Conservation (phyloP, 495 filamentous ascomycete species). For the Aspergillus asperescens region DNA sequence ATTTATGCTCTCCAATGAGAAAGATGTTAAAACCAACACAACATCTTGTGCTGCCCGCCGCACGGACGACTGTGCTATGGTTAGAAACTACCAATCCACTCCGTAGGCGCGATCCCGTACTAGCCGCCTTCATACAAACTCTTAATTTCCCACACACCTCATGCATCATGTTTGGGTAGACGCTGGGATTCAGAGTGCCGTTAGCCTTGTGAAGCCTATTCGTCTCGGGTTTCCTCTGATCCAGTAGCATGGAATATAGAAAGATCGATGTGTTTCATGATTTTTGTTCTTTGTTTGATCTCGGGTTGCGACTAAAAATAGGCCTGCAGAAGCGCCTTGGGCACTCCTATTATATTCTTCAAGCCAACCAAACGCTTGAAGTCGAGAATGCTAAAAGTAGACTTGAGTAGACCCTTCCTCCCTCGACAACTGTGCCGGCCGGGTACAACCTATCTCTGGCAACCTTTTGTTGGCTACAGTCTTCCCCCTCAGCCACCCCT, state of each 20-base stretch:
- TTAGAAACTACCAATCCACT: constrained; percentile 2
- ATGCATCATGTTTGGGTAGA: background rate
- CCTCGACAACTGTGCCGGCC: background rate
- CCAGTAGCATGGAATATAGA: background rate
- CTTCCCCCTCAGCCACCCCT: no score
- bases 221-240: background rate
- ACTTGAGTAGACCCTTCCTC: background rate
- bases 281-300: background rate
- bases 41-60: background rate
- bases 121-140: constrained; percentile 1
- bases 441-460: no score
- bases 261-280: constrained; percentile 2
- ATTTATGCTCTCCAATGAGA: background rate
- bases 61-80: constrained; percentile 4
- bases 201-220: background rate
- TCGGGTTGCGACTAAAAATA: background rate
- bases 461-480: no score
- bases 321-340: background rate
- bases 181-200: background rate
- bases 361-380: background rate
- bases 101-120: constrained; percentile 3
- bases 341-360: background rate
- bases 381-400: background rate
- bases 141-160: background rate
- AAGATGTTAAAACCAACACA: background rate